Evolutionary conservation across 257 asterid species (phyloP).

Genomic region (Solanum sejunctum): DNA sequence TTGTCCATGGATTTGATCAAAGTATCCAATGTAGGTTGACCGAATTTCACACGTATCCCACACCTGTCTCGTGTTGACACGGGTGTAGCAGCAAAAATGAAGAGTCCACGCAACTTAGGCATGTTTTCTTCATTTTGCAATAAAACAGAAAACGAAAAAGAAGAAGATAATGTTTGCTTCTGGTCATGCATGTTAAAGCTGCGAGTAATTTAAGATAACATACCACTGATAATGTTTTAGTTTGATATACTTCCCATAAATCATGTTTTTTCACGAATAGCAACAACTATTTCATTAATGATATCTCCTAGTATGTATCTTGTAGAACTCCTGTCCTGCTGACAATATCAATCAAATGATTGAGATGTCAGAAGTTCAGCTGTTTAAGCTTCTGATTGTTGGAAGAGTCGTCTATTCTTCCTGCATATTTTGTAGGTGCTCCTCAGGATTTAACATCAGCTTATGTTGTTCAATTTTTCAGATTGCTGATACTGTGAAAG

Average conservation of each 20-base stretch:
- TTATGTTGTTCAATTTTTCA: slow-evolving; percentile 13
- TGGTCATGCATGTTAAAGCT: not conserved
- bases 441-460: not conserved
- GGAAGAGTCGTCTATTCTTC: not conserved
- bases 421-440: not conserved
- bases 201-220: not conserved
- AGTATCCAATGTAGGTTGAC: no score
- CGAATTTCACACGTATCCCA: no score
- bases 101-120: not conserved
- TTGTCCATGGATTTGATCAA: no score
- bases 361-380: not conserved
- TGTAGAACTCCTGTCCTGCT: not conserved
- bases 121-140: not conserved
- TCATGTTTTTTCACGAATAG: not conserved
- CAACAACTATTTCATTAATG: not conserved
- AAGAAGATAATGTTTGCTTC: not conserved
- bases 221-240: not conserved
- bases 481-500: slow-evolving; percentile 45
- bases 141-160: not conserved
- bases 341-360: not conserved
- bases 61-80: no score
- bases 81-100: no score
- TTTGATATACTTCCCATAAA: not conserved
- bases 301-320: not conserved
- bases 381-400: not conserved